Evolutionary conservation across 306 rosid species (phyloP), one percentile per base, ranked within the genome.

Genomic region (Pyrus communis): DNA sequence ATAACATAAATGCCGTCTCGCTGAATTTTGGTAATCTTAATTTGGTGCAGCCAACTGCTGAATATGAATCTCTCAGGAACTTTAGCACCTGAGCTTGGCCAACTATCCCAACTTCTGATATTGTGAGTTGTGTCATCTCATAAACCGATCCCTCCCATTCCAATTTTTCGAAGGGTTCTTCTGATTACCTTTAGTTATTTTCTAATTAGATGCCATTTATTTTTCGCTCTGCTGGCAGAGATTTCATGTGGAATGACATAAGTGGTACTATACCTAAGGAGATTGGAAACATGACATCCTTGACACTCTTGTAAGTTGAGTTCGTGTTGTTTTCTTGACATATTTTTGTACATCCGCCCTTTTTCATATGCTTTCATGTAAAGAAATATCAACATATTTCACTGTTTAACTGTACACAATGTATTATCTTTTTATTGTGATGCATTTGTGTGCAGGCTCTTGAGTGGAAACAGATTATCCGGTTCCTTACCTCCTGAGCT

Each of bases 211-310:
- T 76, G 69, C 43, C 71, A 80, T 85, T 85, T 31, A 31, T 31
- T 52, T 21, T 67, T 28, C 28, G 4, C 22, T 22, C 62, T 68
- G 81, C 79, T 74, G 69, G 31, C 76, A 93, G 98, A 87, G 79
- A 89, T 84, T 88, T 93, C 88, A 91, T 93, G 98, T 93, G 98
- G 98, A 93, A 93, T 86, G 75, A 84, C 40, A 77, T 93, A 78
- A 85, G 80, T 4, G 98, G 98, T 33, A 61, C 85, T 22, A 83
- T 93, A 78, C 98, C 98, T 0, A 86, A 84, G 91, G 97, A 91
- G 87, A 89, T 93, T 17, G 97, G 97, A 78, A 82, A 77, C n/a
- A 81, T 93, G 46, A 19, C 45, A 58, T 54, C 89, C 43, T 78
- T 93, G 87, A 77, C 0, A 82, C 91, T 93, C 88, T 85, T 93